phyloP scores from a whole-genome alignment of 768 basidiomycete genomes.

The Leccinum rimulosum region DNA sequence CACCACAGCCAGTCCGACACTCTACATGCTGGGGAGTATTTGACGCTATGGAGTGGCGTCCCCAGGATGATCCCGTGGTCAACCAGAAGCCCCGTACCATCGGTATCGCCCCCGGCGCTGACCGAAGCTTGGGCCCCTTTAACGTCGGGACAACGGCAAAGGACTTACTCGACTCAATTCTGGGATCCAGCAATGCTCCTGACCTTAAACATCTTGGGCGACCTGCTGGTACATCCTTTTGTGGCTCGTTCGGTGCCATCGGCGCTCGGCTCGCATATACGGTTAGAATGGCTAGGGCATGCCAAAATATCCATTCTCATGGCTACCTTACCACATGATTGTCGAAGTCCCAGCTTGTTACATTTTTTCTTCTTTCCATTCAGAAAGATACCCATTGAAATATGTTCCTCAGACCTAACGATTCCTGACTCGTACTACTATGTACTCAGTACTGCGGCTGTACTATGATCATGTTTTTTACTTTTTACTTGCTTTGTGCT shows the following conservation, averaged over 20 bases:
- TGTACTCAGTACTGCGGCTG: no score
- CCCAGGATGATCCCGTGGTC: slow-evolving; percentile 30
- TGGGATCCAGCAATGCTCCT: slow-evolving; percentile 11
- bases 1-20: slow-evolving; percentile 15
- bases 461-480: background rate
- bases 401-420: background rate
- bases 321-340: slow-evolving; percentile 7
- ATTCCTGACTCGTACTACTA: background rate
- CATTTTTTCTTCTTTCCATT: background rate
- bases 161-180: slow-evolving; percentile 30
- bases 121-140: background rate
- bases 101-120: slow-evolving; percentile 31
- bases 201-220: slow-evolving; percentile 6
- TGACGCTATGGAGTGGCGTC: slow-evolving; percentile 26
- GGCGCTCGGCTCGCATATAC: slow-evolving; percentile 23
- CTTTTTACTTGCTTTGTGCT: slow-evolving; percentile 4
- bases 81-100: slow-evolving; percentile 26
- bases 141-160: slow-evolving; percentile 19
- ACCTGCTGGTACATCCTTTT: slow-evolving; percentile 23
- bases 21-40: slow-evolving; percentile 11
- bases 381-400: background rate
- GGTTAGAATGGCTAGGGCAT: slow-evolving; percentile 17
- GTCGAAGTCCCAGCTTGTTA: background rate
- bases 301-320: slow-evolving; percentile 16
- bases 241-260: slow-evolving; percentile 25